A percentile compares a stretch with the other conserved stretches of the same genome.
These are phyloP conservation scores for Neurospora tetrasperma DNA, from an alignment of 495 filamentous ascomycete genomes.

Conservation along the genomic window DNA sequence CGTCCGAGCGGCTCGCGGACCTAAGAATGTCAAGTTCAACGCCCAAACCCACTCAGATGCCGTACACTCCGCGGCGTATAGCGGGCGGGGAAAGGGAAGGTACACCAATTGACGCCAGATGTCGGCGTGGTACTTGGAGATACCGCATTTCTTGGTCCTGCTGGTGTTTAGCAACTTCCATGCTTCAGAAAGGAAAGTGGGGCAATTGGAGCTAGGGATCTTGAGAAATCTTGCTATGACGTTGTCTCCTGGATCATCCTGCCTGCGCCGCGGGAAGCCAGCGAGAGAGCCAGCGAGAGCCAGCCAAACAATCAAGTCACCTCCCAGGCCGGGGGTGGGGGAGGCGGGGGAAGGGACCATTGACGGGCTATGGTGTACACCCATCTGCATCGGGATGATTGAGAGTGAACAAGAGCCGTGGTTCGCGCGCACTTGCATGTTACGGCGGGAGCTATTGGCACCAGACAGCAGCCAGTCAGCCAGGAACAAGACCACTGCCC, in stretches of 20 bases:
- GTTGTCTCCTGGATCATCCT: not conserved
- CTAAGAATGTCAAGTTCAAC: not conserved
- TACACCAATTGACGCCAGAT: not conserved
- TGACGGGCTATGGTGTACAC: not conserved
- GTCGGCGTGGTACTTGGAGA: not conserved
- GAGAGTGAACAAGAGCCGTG: not conserved
- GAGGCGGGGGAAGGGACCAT: not conserved
- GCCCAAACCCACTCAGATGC: not conserved
- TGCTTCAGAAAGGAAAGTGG: not conserved
- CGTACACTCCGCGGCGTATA: not conserved
- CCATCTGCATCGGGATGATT: not conserved
- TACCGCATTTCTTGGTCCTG: not conserved
- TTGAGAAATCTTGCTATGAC: not conserved
- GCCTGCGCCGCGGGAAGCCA: not conserved
- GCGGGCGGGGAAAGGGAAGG: not conserved
- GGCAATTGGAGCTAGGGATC: not conserved
- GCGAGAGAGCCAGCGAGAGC: not conserved
- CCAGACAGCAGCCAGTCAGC: not conserved
- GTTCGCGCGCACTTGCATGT: not conserved
- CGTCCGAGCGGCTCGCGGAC: too few relatives aligned
- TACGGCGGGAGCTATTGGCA: not conserved
- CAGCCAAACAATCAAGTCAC: not conserved
- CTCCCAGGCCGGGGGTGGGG: not conserved
- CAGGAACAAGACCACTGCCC: not conserved
- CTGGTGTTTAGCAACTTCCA: not conserved